Evolutionary conservation across 805 yeast species (phyloP).

Genomic region (Cephaloascus albidus): DNA sequence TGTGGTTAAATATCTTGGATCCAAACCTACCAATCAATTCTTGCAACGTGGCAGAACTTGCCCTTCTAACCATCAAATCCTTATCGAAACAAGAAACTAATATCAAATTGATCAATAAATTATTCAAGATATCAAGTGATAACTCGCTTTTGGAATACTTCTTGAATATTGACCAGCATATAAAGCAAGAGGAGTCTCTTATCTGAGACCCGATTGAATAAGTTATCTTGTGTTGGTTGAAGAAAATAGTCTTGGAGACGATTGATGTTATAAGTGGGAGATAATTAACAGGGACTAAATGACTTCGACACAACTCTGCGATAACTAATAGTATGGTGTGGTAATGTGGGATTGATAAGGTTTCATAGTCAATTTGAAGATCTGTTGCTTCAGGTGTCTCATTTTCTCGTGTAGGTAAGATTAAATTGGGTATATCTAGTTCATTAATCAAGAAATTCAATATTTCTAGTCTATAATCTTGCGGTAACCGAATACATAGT

Average conservation of each 20-base stretch:
- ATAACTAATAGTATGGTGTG: slow-evolving; percentile 52
- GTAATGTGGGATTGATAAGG: slow-evolving; percentile 30
- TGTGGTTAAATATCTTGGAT: slow-evolving; percentile 17
- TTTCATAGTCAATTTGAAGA: slow-evolving; percentile 14
- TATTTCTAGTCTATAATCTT: slow-evolving; percentile 31
- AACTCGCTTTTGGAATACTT: not conserved
- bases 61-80: slow-evolving; percentile 68
- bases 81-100: slow-evolving; percentile 56
- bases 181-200: slow-evolving; percentile 78
- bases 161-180: not conserved
- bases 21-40: slow-evolving; percentile 79
- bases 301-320: slow-evolving; percentile 35
- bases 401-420: slow-evolving; percentile 1
- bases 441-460: slow-evolving; percentile 19
- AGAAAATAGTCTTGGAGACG: slow-evolving; percentile 26
- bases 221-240: slow-evolving; percentile 47
- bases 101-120: slow-evolving; percentile 28
- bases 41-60: slow-evolving; percentile 81
- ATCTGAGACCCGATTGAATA: slow-evolving; percentile 55
- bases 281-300: slow-evolving; percentile 8
- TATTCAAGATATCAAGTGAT: slow-evolving; percentile 9
- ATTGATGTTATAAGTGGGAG: slow-evolving; percentile 2
- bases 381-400: not conserved
- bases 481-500: slow-evolving; percentile 24
- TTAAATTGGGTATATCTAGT: slow-evolving; percentile 15